Percentiles rank a stretch among this genome's conserved stretches.
These are phyloP conservation scores for California macrophylla DNA, from an alignment of 441 rosid species.

Conservation along the genomic window DNA sequence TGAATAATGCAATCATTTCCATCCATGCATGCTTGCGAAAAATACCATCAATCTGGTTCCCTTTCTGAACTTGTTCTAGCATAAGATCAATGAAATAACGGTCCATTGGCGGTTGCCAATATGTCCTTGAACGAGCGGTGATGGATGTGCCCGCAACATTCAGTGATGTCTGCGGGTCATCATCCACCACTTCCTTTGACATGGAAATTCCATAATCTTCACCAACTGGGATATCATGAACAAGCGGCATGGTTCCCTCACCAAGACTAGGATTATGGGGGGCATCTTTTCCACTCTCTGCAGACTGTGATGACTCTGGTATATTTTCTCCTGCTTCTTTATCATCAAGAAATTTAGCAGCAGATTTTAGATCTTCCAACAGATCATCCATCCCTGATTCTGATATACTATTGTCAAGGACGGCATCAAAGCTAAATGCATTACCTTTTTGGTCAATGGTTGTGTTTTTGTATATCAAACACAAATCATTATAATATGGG, in stretches of 20 bases:
- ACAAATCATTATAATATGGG: slow-evolving; percentile 56
- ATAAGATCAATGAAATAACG: slow-evolving; percentile 62
- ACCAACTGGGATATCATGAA: slow-evolving; percentile 24
- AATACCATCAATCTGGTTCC: slow-evolving; percentile 65
- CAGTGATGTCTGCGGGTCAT: slow-evolving; percentile 17
- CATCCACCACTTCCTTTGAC: slow-evolving; percentile 26
- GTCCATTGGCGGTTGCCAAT: slow-evolving; percentile 88
- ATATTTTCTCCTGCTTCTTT: slow-evolving; percentile 25
- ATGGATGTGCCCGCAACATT: slow-evolving; percentile 15
- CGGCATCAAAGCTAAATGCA: slow-evolving; percentile 7
- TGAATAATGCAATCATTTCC: slow-evolving; percentile 58
- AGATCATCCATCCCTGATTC: slow-evolving; percentile 3
- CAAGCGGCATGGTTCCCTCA: slow-evolving; percentile 27
- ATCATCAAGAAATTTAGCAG: slow-evolving; percentile 9
- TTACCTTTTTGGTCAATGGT: slow-evolving; percentile 43
- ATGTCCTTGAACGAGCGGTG: slow-evolving; percentile 44
- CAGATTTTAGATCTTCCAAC: slow-evolving; percentile 12
- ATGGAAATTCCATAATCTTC: slow-evolving; percentile 33
- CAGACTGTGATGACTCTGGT: slow-evolving; percentile 18
- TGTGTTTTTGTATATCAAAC: slow-evolving; percentile 48
- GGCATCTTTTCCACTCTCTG: slow-evolving; percentile 19
- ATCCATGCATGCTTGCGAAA: slow-evolving; percentile 68
- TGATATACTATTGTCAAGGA: not conserved
- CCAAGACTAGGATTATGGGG: slow-evolving; percentile 16
- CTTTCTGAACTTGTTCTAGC: slow-evolving; percentile 61